Percentiles rank a stretch among this genome's conserved stretches.
Conservation (phyloP, 2,329 filamentous ascomycete genomes). For the Byssothecium circinans region DNA sequence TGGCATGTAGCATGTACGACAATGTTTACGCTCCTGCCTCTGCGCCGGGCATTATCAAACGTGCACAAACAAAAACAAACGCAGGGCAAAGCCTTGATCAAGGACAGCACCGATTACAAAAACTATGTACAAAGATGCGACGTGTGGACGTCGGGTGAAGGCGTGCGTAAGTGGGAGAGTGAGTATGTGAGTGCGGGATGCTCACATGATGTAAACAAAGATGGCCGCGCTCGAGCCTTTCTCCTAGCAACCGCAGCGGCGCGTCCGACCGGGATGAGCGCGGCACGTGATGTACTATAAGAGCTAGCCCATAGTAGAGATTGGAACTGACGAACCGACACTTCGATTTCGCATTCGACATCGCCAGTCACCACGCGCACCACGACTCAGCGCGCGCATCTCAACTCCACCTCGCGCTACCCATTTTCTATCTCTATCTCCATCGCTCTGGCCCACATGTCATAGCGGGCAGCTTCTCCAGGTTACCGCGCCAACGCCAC, state of each 20-base stretch:
- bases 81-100: conserved; percentile 7
- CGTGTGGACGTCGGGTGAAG: conserved; percentile 9
- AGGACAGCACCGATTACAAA: conserved; percentile 9
- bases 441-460: background rate
- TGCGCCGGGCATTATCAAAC: conserved; percentile 24
- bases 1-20: conserved; percentile 24
- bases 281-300: background rate
- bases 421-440: too few relatives aligned
- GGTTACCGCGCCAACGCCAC: background rate
- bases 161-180: conserved; percentile 7
- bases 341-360: too few relatives aligned
- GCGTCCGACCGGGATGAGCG: background rate
- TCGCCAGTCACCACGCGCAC: too few relatives aligned
- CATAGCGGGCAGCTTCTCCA: background rate
- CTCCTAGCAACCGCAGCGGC: conserved; percentile 11
- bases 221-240: conserved; percentile 11
- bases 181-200: conserved; percentile 12
- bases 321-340: too few relatives aligned
- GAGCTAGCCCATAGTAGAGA: too few relatives aligned
- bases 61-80: conserved; percentile 12
- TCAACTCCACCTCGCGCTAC: background rate
- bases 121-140: conserved; percentile 34
- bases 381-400: background rate
- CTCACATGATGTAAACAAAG: conserved; percentile 11
- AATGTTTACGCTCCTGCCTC: conserved; percentile 17